Evolutionary conservation across 2,329 filamentous ascomycete species (phyloP).

Genomic region (Microcyclospora pomicola): DNA sequence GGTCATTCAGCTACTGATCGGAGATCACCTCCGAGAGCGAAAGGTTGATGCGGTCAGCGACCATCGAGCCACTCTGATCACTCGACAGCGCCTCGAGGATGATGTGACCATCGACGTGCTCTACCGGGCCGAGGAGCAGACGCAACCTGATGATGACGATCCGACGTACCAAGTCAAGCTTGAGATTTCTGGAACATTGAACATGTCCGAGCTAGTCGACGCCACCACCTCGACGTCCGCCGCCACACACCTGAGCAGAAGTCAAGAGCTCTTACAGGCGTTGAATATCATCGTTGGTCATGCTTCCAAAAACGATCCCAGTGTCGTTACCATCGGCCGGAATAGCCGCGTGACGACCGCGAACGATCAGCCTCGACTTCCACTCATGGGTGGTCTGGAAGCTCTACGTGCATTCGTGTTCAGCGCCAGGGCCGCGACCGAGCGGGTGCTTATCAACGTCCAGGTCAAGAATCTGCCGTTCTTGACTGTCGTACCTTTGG

Average conservation of each 20-base stretch:
- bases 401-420: slow-evolving; percentile 2
- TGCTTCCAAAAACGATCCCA: not conserved
- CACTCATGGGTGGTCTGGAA: slow-evolving; percentile 1
- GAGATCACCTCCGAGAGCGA: not conserved
- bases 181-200: not conserved
- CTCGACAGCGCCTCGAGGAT: not conserved
- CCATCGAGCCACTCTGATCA: not conserved
- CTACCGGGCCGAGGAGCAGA: not conserved
- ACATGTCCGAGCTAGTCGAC: not conserved
- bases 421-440: slow-evolving; percentile 3
- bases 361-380: not conserved
- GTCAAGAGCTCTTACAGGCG: not conserved
- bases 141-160: not conserved
- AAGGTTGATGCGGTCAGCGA: slow-evolving; percentile 1
- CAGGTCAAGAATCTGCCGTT: slow-evolving; percentile 3
- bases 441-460: slow-evolving; percentile 3
- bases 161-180: not conserved
- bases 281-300: slow-evolving; percentile 1
- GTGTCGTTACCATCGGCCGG: slow-evolving; percentile 1
- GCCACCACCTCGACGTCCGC: not conserved
- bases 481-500: not conserved
- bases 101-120: not conserved
- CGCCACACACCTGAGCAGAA: not conserved
- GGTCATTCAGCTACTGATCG: not conserved
- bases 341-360: slow-evolving; percentile 1